A percentile compares a stretch with the other conserved stretches of the same genome.
These are phyloP conservation scores for Cymodocea nodosa DNA, from an alignment of 116 monocot genomes.

Conservation along the genomic window DNA sequence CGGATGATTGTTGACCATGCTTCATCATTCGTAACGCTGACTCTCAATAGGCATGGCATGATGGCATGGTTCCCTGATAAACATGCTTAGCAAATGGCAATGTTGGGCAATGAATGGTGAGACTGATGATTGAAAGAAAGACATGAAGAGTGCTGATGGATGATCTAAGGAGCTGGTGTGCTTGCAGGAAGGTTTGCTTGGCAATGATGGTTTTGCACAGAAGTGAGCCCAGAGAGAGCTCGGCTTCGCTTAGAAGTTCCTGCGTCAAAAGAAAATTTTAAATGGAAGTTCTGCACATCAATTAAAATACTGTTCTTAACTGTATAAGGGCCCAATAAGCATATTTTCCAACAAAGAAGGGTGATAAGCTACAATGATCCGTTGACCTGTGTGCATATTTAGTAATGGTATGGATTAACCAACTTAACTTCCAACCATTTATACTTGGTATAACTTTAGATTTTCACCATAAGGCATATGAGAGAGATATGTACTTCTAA, in stretches of 20 bases:
- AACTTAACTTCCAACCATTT: no score
- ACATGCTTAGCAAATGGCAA: constrained; percentile 38
- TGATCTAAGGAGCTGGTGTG: constrained; percentile 43
- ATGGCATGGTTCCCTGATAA: constrained; percentile 20
- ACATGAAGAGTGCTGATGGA: constrained; percentile 43
- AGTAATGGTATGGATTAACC: no score
- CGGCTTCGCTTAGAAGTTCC: constrained; percentile 52
- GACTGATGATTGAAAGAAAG: constrained; percentile 38
- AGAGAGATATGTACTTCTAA: no score
- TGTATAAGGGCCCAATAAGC: no score
- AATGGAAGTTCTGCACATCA: constrained; percentile 13
- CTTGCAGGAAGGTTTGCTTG: constrained; percentile 56
- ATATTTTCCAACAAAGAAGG: neutral
- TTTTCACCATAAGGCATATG: no score
- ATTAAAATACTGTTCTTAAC: constrained; percentile 1
- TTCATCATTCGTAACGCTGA: constrained; percentile 38
- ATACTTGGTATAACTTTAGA: no score
- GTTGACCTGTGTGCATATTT: no score
- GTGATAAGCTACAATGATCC: no score
- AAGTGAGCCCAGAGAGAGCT: constrained; percentile 62
- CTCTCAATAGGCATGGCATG: constrained; percentile 29
- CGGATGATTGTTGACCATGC: constrained; percentile 18
- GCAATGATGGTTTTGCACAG: constrained; percentile 39
- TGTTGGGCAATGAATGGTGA: constrained; percentile 22
- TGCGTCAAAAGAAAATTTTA: constrained; percentile 96